Evolutionary conservation across 1,284 basidiomycete species (phyloP).

Genomic region (Cryptococcus sp.): DNA sequence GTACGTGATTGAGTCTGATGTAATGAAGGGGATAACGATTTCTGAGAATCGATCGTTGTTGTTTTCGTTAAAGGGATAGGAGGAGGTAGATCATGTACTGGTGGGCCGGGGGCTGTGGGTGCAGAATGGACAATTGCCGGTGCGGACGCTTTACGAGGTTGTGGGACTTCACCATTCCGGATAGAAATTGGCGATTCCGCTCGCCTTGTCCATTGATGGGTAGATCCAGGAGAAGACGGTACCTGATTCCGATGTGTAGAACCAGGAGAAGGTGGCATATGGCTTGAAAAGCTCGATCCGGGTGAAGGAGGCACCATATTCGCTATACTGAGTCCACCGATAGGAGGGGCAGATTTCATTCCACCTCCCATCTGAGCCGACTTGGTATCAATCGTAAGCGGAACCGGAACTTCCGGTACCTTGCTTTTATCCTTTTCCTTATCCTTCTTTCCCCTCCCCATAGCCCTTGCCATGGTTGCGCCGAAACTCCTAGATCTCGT

Average conservation of each 20-base stretch:
- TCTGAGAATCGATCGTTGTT: slow-evolving; percentile 3
- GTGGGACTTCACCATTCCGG: background rate
- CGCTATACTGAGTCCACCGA: too few species aligned
- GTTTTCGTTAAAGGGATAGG: background rate
- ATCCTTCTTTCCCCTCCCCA: slow-evolving; percentile 3
- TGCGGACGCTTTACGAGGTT: slow-evolving; percentile 6
- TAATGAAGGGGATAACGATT: slow-evolving; percentile 15
- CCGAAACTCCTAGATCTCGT: slow-evolving; percentile 41
- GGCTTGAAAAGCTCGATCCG: slow-evolving; percentile 5
- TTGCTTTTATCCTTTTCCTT: too few species aligned
- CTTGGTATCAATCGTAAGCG: slow-evolving; percentile 7
- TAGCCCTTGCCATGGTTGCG: slow-evolving; percentile 26
- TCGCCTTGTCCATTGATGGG: too few species aligned
- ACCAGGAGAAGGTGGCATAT: too few species aligned
- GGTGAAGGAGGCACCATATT: slow-evolving; percentile 3
- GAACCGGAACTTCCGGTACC: background rate
- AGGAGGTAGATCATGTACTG: background rate
- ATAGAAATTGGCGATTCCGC: too few species aligned
- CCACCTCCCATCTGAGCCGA: too few species aligned
- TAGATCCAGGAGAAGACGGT: too few species aligned
- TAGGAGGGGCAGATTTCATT: too few species aligned
- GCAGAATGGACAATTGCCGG: slow-evolving; percentile 8
- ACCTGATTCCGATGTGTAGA: too few species aligned
- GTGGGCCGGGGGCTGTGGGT: slow-evolving; percentile 3
- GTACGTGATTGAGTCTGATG: slow-evolving; percentile 15